Percentiles rank a stretch among this genome's conserved stretches.
phyloP scores from a whole-genome alignment of 1,284 basidiomycete species.

The Psilocybe mexicana region DNA sequence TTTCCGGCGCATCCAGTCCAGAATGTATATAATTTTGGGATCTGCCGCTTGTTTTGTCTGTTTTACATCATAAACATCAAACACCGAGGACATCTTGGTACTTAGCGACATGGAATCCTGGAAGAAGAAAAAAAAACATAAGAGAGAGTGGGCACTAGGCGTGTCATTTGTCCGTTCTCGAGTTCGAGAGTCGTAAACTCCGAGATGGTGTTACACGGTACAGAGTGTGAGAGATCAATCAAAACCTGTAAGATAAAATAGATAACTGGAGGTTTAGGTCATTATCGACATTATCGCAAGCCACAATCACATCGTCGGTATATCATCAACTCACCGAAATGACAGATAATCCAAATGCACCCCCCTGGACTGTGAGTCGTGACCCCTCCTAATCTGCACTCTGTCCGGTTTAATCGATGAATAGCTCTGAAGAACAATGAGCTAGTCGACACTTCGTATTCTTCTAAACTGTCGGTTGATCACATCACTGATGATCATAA shows the following conservation, averaged over 20 bases:
- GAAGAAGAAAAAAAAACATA: background rate
- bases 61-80: background rate
- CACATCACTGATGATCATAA: background rate
- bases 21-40: background rate
- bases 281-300: background rate
- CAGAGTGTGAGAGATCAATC: too few relatives aligned
- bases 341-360: background rate
- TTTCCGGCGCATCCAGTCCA: background rate
- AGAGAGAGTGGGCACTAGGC: too few relatives aligned
- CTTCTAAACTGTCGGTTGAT: background rate
- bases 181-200: background rate
- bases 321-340: constrained; percentile 7
- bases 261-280: background rate
- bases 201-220: background rate
- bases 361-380: background rate
- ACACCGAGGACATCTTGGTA: background rate
- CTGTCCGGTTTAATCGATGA: background rate
- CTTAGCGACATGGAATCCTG: background rate
- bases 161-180: too few relatives aligned
- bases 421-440: background rate
- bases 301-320: background rate
- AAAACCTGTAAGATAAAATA: background rate
- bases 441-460: background rate
- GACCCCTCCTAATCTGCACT: background rate
- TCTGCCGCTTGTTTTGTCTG: background rate